phyloP scores from a whole-genome alignment of 352 stramenopile genomes.

The Globisporangium cederbergense region DNA sequence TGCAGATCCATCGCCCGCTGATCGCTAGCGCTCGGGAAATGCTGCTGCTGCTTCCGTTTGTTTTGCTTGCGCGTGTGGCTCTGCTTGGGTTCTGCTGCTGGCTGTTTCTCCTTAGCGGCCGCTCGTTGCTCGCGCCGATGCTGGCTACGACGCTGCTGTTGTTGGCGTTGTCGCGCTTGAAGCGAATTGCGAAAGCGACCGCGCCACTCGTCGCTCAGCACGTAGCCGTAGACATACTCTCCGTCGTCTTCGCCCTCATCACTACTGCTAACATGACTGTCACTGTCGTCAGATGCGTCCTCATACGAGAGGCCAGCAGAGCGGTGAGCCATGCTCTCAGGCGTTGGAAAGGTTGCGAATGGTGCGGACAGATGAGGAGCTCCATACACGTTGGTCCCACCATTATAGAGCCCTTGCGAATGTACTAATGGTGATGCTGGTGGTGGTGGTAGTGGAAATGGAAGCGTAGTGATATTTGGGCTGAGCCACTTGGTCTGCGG shows the following conservation, averaged over 20 bases:
- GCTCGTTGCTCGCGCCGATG: not conserved
- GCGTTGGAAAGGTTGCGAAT: not conserved
- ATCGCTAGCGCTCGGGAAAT: constrained; percentile 4
- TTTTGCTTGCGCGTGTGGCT: not conserved
- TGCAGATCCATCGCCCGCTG: constrained; percentile 36
- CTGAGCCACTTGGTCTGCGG: constrained; percentile 50
- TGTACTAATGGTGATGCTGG: not conserved
- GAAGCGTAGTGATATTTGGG: constrained; percentile 15
- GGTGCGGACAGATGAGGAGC: not conserved
- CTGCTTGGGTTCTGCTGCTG: not conserved
- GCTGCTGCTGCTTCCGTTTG: constrained; percentile 4
- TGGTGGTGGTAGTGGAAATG: not conserved
- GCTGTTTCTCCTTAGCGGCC: not conserved
- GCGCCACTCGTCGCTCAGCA: constrained; percentile 74
- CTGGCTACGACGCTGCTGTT: constrained; percentile 16
- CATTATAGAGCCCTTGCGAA: not conserved
- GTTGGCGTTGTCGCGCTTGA: constrained; percentile 16
- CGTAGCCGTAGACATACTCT: constrained; percentile 71
- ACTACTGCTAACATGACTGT: constrained; percentile 7
- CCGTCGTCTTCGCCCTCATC: constrained; percentile 25
- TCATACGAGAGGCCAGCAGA: not conserved
- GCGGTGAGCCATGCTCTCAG: not conserved
- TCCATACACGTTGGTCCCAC: not conserved
- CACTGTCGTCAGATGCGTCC: not conserved
- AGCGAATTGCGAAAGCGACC: constrained; percentile 32